These are phyloP conservation scores for Eucalyptus sp. DNA, from an alignment of 345 rosid genomes.

Conservation along the genomic window DNA sequence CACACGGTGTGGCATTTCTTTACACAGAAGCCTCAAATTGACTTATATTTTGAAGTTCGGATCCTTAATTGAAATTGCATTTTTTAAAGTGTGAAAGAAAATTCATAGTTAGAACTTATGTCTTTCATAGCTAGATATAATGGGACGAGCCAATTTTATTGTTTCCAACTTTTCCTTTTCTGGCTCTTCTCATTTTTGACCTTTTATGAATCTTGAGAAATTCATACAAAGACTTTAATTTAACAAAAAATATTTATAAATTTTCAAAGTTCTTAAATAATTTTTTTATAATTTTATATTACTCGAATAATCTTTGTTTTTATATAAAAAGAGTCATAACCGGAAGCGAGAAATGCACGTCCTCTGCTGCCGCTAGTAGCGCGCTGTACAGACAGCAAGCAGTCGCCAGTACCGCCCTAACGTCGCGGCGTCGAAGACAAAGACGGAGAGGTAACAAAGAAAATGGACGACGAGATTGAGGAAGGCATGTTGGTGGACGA, in stretches of 20 bases:
- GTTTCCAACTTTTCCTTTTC: not conserved
- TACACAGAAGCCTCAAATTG: not conserved
- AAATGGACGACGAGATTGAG: slow-evolving; percentile 93
- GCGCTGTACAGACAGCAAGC: not conserved
- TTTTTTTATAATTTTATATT: not conserved
- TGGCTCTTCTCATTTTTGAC: not conserved
- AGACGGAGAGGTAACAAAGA: not conserved
- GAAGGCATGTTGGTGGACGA: slow-evolving; percentile 48
- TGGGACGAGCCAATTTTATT: not conserved
- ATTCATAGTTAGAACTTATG: not conserved
- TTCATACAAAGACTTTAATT: not conserved
- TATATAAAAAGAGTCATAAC: not conserved
- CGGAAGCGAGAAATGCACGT: not conserved
- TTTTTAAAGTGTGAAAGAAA: not conserved
- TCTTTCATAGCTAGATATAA: not conserved
- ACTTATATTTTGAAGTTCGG: not conserved
- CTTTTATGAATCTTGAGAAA: not conserved
- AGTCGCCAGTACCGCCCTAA: not conserved
- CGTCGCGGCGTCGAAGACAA: not conserved
- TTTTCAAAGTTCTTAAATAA: not conserved
- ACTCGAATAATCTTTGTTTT: not conserved
- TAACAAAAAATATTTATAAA: not conserved
- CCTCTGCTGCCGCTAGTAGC: not conserved
- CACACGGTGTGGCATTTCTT: not conserved
- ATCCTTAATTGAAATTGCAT: not conserved